Base-by-base conservation (phyloP, 441 rosid species). In the Brassica balearica region DNA sequence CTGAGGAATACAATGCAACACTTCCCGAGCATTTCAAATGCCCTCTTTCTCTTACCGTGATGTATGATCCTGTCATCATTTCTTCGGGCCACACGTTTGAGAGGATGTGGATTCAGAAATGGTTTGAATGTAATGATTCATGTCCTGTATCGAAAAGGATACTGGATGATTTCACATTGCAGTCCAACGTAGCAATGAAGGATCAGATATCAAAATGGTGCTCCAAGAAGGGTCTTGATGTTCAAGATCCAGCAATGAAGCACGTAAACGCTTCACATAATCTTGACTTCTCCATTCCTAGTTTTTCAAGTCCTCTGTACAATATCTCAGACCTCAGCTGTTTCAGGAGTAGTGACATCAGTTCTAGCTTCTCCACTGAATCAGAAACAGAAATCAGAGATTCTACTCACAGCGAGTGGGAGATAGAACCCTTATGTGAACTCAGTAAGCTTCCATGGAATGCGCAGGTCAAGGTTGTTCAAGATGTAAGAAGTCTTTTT, bases 51-150 rank as follows among this genome's bases (percentile, higher is more conserved):
- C 61, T 17, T 55, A 55, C 61, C 1, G 61, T 55, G 1, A 55
- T 55, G 61, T 55, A 55, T 55, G 61, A 55, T 55, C 61, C 61
- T 55, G 61, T 55, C 61, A 55, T 55, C 61, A 55, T 55, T 1
- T 55, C 61, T 10, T 55, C 61, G 17, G 61, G 61, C 61, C 23
- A 55, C 61, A 55, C 61, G 5, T 55, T 55, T 55, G 61, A 55
- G 61, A 55, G 61, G 61, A 55, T 55, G 5, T 17, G 0, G 4
- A 55, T 55, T 55, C 61, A 55, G 23, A 55, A 11, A 55, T 55
- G 61, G 61, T 55, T 55, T 55, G 61, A 17, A 8, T 4, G 61
- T 55, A 17, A 55, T 17, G 61, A 55, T 2, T 1, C 61, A 8
- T 55, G 61, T 55, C 61, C 61, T 17, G 5, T 55, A 17, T 55